Base-by-base conservation (phyloP, 495 filamentous ascomycete genomes). In the Aspergillus mulundensis region DNA sequence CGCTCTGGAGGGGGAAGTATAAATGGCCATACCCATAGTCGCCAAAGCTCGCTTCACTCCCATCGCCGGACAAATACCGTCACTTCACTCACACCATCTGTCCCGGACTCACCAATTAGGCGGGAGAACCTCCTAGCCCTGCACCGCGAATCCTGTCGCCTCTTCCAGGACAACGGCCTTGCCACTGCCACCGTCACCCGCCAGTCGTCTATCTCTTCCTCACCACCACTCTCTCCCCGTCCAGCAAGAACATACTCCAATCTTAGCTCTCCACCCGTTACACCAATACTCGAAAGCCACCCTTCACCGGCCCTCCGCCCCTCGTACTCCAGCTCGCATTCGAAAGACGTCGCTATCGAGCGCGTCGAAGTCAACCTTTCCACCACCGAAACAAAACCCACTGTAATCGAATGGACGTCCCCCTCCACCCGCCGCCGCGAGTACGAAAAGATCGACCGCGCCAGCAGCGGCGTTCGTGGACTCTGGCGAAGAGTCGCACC, bases 351-450 rank as follows among this genome's bases (percentile, higher is more conserved):
- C 57, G 60, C 19, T 3, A 25, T 19, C 50, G 64, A 40, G 34
- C 48, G 38, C 41, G 58, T 57, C n/a, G 60, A 61, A 24, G 19
- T 50, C 18, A 61, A 63, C 15, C 25, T 64, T 2, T 63, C 65
- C 19, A 61, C 66, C n/a, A 63, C 70, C 28, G 59, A 72, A 24
- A 61, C 73, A 40, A 68, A 73, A 46, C 66, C 69, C 15, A 78
- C 77, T 16, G 69, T 77, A 4, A 78, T 78, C 57, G 75, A 79
- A 56, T 80, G 77, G 77, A 80, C 76, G 1, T 74, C 74, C 0
- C 65, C 70, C 8, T 70, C 73, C 14, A 78, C 76, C 10, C 75
- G 77, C 18, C 62, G 76, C 7, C 69, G 65, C 25, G 75, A 80
- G 52, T 80, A 80, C 42, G 66, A 77, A 43, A 73, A 77, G 43